Evolutionary conservation across 208 protist genomes (phyloP).

Genomic region (Trypanosomatidae sp.): DNA sequence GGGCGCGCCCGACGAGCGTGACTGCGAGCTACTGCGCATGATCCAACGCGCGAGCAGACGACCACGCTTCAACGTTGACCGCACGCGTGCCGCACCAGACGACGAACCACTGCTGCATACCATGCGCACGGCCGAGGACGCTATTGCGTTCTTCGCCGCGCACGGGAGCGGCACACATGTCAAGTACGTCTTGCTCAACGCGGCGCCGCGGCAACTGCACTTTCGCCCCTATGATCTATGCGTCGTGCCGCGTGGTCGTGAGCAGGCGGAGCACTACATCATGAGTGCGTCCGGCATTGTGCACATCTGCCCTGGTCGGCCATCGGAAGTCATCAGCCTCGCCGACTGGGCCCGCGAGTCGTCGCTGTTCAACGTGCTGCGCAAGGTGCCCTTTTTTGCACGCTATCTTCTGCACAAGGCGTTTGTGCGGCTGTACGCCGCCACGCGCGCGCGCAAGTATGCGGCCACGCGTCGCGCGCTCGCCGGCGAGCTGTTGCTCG

Average conservation of each 20-base stretch:
- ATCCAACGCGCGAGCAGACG: constrained; percentile 69
- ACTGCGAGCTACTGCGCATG: constrained; percentile 67
- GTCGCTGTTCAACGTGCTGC: constrained; percentile 87
- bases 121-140: constrained; percentile 86
- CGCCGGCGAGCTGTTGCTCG: constrained; percentile 63
- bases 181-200: constrained; percentile 91
- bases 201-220: constrained; percentile 39
- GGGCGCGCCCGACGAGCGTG: constrained; percentile 34
- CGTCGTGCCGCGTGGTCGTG: constrained; percentile 45
- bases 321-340: constrained; percentile 87
- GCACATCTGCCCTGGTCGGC: constrained; percentile 75
- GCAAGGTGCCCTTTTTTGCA: constrained; percentile 88
- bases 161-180: constrained; percentile 73
- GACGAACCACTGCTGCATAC: constrained; percentile 61
- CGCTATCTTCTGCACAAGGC: constrained; percentile 87
- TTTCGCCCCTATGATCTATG: constrained; percentile 90
- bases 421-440: constrained; percentile 74
- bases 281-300: constrained; percentile 90
- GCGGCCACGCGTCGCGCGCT: constrained; percentile 43
- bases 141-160: constrained; percentile 89
- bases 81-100: constrained; percentile 59
- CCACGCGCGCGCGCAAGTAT: constrained; percentile 65
- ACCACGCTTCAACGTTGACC: constrained; percentile 22
- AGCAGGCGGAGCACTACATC: constrained; percentile 88
- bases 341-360: constrained; percentile 87